A percentile compares a stretch with the other conserved stretches of the same genome.
Conservation (phyloP, 2,329 filamentous ascomycete species). For the Arthrobotrys sinensis region DNA sequence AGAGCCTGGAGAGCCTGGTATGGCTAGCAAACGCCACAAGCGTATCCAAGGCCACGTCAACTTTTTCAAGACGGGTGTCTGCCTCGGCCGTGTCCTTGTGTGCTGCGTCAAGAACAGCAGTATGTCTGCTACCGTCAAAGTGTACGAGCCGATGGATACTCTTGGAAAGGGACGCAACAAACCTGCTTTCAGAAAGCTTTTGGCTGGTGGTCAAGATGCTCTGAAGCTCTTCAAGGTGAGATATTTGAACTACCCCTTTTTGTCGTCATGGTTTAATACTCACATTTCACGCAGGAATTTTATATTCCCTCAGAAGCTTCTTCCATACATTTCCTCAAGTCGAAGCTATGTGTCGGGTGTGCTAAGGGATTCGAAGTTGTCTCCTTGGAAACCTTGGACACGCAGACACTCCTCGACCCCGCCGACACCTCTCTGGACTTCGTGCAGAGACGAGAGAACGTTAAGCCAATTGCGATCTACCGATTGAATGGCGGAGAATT, state of each 20-base stretch:
- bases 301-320: constrained; percentile 99
- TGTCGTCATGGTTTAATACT: constrained; percentile 50
- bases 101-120: constrained; percentile 96
- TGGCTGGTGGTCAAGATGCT: constrained; percentile 92
- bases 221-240: constrained; percentile 89
- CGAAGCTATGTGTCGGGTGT: constrained; percentile 95
- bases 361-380: constrained; percentile 97
- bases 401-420: constrained; percentile 95
- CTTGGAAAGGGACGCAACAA: constrained; percentile 96
- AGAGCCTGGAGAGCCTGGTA: constrained; percentile 80
- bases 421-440: constrained; percentile 98
- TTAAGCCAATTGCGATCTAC: constrained; percentile 96
- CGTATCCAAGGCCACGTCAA: constrained; percentile 98
- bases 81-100: constrained; percentile 91
- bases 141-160: constrained; percentile 97
- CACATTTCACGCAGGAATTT: constrained; percentile 77
- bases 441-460: constrained; percentile 91
- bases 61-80: constrained; percentile 98
- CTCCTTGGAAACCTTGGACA: constrained; percentile 95
- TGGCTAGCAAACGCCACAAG: constrained; percentile 86
- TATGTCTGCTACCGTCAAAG: constrained; percentile 95
- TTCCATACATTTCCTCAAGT: constrained; percentile 96
- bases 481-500: constrained; percentile 92
- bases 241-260: constrained; percentile 25
- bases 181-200: constrained; percentile 95